Percentiles rank a stretch among this genome's conserved stretches.
These are phyloP conservation scores for Curvularia eragrostidis DNA, from an alignment of 2,329 filamentous ascomycete genomes.

Conservation along the genomic window DNA sequence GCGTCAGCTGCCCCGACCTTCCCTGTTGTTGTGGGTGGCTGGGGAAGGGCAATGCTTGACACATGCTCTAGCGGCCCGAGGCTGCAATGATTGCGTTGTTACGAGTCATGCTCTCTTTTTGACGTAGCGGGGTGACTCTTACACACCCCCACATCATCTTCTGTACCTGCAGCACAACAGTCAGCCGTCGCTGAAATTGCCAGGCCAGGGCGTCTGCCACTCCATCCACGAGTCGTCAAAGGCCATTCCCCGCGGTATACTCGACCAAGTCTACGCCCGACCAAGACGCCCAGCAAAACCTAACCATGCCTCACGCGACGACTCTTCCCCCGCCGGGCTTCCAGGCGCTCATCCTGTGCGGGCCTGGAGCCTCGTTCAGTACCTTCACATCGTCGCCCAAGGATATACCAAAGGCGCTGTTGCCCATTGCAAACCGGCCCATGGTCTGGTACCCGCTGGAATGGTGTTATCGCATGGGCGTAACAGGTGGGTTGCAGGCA, in stretches of 20 bases:
- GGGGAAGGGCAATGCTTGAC: constrained; percentile 13
- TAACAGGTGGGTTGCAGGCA: constrained; percentile 62
- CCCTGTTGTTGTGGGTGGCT: constrained; percentile 18
- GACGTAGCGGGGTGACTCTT: constrained; percentile 30
- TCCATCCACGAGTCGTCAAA: background rate
- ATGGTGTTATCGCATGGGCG: constrained; percentile 81
- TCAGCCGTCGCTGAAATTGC: background rate
- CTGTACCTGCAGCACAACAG: constrained; percentile 21
- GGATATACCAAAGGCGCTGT: constrained; percentile 80
- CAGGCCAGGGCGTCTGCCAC: background rate
- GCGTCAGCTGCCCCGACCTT: constrained; percentile 11
- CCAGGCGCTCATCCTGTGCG: constrained; percentile 83
- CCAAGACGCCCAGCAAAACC: background rate
- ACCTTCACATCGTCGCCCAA: constrained; percentile 83
- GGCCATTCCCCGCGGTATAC: background rate
- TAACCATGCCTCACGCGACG: constrained; percentile 76
- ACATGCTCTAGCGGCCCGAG: constrained; percentile 12
- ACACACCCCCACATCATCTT: constrained; percentile 13
- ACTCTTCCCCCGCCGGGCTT: constrained; percentile 74
- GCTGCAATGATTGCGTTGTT: background rate
- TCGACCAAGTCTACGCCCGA: background rate
- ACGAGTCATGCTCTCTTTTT: constrained; percentile 27
- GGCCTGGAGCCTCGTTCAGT: constrained; percentile 79
- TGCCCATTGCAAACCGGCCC: constrained; percentile 82
- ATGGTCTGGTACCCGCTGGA: constrained; percentile 92